Percentiles rank a stretch among this genome's conserved stretches.
Conservation (phyloP, 495 filamentous ascomycete species). For the Tuber indicum region DNA sequence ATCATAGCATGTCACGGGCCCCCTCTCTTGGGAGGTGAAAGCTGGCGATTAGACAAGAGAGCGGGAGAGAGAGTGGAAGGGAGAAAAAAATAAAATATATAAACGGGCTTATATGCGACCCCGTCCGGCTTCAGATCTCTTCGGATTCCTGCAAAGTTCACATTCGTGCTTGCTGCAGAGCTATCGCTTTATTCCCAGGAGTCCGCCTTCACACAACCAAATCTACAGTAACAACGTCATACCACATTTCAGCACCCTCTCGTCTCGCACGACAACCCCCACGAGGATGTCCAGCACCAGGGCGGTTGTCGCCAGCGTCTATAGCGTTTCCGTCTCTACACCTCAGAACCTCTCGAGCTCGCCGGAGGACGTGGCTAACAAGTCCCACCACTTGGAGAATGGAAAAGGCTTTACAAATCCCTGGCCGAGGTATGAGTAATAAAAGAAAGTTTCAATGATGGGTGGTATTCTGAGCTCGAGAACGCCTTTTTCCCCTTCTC, state of each 20-base stretch:
- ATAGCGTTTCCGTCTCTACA: slow-evolving; percentile 30
- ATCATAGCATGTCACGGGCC: not conserved
- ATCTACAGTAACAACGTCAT: slow-evolving; percentile 26
- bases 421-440: slow-evolving; percentile 38
- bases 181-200: slow-evolving; percentile 13
- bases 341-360: slow-evolving; percentile 20
- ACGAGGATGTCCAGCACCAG: slow-evolving; percentile 33
- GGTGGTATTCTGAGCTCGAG: not conserved
- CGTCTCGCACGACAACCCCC: slow-evolving; percentile 16
- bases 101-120: slow-evolving; percentile 35
- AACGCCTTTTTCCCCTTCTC: slow-evolving; percentile 7
- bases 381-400: slow-evolving; percentile 34
- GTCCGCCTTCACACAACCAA: slow-evolving; percentile 16
- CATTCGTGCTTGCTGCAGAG: slow-evolving; percentile 13
- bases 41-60: not conserved
- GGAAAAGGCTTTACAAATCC: slow-evolving; percentile 38
- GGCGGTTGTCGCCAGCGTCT: slow-evolving; percentile 32
- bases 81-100: not conserved
- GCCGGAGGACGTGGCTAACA: slow-evolving; percentile 30
- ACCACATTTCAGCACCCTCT: slow-evolving; percentile 14
- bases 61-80: not conserved
- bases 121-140: slow-evolving; percentile 21
- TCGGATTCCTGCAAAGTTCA: slow-evolving; percentile 23
- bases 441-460: not conserved
- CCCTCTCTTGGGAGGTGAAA: not conserved